Percentiles rank a stretch among this genome's conserved stretches.
Evolutionary conservation across 139 green algal genomes (phyloP).

Genomic region (Spirogloea muscicola): DNA sequence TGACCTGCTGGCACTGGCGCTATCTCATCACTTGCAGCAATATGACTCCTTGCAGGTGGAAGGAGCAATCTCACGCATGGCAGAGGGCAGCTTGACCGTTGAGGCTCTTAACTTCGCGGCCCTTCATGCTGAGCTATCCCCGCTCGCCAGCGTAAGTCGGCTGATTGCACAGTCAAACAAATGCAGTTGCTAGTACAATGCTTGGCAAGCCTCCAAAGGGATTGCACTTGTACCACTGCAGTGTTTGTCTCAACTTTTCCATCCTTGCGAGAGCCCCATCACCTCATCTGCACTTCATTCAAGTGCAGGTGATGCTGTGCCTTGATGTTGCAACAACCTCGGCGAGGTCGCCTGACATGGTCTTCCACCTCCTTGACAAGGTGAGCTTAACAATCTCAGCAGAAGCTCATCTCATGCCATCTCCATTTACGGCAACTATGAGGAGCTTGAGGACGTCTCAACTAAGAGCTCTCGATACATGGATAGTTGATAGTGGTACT

Average conservation of each 20-base stretch:
- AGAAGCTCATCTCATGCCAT: too few relatives aligned
- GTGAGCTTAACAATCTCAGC: too few relatives aligned
- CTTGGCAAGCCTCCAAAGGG: too few relatives aligned
- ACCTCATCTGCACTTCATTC: background rate
- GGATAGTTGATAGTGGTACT: too few relatives aligned
- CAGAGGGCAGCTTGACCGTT: slow-evolving; percentile 1
- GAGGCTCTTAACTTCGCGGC: slow-evolving; percentile 19
- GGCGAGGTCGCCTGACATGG: background rate
- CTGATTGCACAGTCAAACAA: too few relatives aligned
- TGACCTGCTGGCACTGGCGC: too few relatives aligned
- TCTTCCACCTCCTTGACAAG: background rate
- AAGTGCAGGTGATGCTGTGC: slow-evolving; percentile 16
- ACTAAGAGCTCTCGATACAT: too few relatives aligned
- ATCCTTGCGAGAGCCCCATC: background rate
- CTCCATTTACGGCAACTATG: too few relatives aligned
- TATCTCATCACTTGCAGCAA: too few relatives aligned
- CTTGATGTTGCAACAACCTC: slow-evolving; percentile 13
- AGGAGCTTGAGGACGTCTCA: too few relatives aligned
- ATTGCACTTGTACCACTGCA: too few relatives aligned
- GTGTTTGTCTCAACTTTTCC: background rate
- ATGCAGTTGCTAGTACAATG: too few relatives aligned
- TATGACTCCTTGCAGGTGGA: slow-evolving; percentile 5
- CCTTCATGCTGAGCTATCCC: slow-evolving; percentile 5
- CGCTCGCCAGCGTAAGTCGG: slow-evolving; percentile 3
- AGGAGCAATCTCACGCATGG: slow-evolving; percentile 7